phyloP scores from a whole-genome alignment of 2,329 filamentous ascomycete species.

The Ustulina deusta region DNA sequence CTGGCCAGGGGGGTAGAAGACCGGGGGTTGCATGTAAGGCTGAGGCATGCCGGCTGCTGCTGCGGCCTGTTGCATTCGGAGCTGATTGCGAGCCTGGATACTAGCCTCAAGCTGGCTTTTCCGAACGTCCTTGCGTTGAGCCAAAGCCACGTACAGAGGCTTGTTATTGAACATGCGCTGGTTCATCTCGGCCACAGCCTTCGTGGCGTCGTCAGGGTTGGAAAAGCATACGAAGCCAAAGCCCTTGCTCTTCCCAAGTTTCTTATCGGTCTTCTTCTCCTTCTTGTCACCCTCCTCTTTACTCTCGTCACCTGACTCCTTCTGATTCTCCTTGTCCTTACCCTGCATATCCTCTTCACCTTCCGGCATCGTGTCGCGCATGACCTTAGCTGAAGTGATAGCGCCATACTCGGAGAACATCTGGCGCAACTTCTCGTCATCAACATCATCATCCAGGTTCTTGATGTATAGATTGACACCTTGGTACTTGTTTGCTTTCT shows the following conservation, averaged over 20 bases:
- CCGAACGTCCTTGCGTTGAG: slow-evolving; percentile 99
- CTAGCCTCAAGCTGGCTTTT: slow-evolving; percentile 99
- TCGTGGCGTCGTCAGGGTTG: slow-evolving; percentile 98
- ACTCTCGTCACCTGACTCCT: slow-evolving; percentile 63
- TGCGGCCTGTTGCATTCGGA: slow-evolving; percentile 97
- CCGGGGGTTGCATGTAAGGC: slow-evolving; percentile 87
- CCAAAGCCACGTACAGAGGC: slow-evolving; percentile 96
- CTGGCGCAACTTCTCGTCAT: slow-evolving; percentile 96
- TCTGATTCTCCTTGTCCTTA: slow-evolving; percentile 62
- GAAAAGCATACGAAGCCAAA: slow-evolving; percentile 99
- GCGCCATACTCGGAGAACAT: slow-evolving; percentile 92
- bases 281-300: slow-evolving; percentile 69
- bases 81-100: slow-evolving; percentile 98
- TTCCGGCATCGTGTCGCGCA: slow-evolving; percentile 81
- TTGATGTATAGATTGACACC: slow-evolving; percentile 99
- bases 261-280: slow-evolving; percentile 71
- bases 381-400: slow-evolving; percentile 99
- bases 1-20: slow-evolving; percentile 91
- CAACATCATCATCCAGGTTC: slow-evolving; percentile 96
- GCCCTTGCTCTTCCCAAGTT: slow-evolving; percentile 98
- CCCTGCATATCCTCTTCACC: slow-evolving; percentile 67
- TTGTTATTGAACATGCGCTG: slow-evolving; percentile 98
- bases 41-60: slow-evolving; percentile 89
- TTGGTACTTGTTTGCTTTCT: slow-evolving; percentile 99
- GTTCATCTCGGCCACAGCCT: slow-evolving; percentile 99